These are phyloP conservation scores for Debaryomycetaceae sp. DNA, from an alignment of 1,139 yeast species.

Conservation along the genomic window DNA sequence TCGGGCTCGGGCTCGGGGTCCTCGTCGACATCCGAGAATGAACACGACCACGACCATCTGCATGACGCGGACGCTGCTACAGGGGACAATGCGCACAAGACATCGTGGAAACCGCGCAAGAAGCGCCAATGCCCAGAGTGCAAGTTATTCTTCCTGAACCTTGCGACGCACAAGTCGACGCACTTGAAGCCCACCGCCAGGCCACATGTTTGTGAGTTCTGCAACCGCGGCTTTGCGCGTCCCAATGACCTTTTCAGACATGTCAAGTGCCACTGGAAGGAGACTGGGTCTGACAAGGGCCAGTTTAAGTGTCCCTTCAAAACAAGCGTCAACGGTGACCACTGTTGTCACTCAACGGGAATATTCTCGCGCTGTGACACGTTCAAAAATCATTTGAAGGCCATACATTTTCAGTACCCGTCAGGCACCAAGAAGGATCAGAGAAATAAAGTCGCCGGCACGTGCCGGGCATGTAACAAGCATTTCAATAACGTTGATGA, in stretches of 20 bases:
- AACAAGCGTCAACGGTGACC: slow-evolving; percentile 23
- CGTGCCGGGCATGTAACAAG: slow-evolving; percentile 71
- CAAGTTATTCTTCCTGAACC: slow-evolving; percentile 66
- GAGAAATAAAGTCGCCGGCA: slow-evolving; percentile 63
- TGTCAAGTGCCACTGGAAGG: slow-evolving; percentile 78
- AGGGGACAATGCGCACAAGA: slow-evolving; percentile 1
- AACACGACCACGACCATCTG: slow-evolving; percentile 6
- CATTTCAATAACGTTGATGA: slow-evolving; percentile 66
- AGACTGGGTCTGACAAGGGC: slow-evolving; percentile 48
- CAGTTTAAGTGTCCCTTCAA: slow-evolving; percentile 47
- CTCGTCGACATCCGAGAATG: too few relatives aligned
- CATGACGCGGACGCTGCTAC: slow-evolving; percentile 1
- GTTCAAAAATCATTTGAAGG: slow-evolving; percentile 83
- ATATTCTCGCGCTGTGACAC: slow-evolving; percentile 88
- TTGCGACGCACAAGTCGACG: slow-evolving; percentile 82
- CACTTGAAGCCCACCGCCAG: slow-evolving; percentile 71
- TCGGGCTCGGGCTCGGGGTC: slow-evolving; percentile 5
- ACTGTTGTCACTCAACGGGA: slow-evolving; percentile 75
- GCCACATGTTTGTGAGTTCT: slow-evolving; percentile 73
- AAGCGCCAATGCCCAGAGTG: slow-evolving; percentile 87
- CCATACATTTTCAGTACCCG: slow-evolving; percentile 87
- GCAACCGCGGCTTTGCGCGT: slow-evolving; percentile 82
- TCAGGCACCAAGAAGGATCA: slow-evolving; percentile 79
- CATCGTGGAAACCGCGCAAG: slow-evolving; percentile 50
- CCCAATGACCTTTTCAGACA: slow-evolving; percentile 84